Evolutionary conservation across 106 monocot species (phyloP), one percentile per base, ranked within the genome.

Genomic region (Apostasia shenzhenica): DNA sequence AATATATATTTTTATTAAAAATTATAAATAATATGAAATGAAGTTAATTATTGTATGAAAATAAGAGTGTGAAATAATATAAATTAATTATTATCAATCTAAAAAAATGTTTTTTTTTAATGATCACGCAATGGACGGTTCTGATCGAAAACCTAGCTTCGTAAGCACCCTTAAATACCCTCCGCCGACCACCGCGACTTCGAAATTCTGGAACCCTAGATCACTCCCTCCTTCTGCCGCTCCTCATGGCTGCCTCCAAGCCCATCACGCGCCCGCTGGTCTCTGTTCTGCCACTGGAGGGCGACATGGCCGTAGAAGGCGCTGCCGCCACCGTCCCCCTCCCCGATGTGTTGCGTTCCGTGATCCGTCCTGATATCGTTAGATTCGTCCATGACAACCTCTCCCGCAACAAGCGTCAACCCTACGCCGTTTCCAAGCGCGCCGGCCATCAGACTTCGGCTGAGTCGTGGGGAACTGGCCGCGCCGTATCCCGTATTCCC

Each of bases 391-490:
- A 91, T 49, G 63, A 58, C 12, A 71, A 69, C 48, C 70, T 91
- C 61, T 81, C 79, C 45, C 76, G 72, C 59, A 91, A 91, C 76
- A 67, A 58, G 11, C 81, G 86, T 54, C 73, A 82, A 66, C 91
- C 91, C 5, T 91, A 91, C 74, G 85, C 81, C 55, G 84, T 88
- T 7, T 84, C 84, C 49, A 79, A 73, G 68, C 72, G 68, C 6
- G 88, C 88, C 26, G 93, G 93, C n/a, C 93, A 93, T 75, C 88
- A 87, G 84, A 93, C 93, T 63, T 89, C 89, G 0, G 93, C 93
- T 13, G 86, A 93, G 76, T 89, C 89, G 0, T 93, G 93, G 93
- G 93, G 89, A 0, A 89, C 93, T 0, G 86, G 89, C n/a, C 93
- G 89, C 10, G 92, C 92, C 38, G 88, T 89, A 0, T 93, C 93